Conservation (phyloP, 768 basidiomycete genomes). For the Zangia roseola region DNA sequence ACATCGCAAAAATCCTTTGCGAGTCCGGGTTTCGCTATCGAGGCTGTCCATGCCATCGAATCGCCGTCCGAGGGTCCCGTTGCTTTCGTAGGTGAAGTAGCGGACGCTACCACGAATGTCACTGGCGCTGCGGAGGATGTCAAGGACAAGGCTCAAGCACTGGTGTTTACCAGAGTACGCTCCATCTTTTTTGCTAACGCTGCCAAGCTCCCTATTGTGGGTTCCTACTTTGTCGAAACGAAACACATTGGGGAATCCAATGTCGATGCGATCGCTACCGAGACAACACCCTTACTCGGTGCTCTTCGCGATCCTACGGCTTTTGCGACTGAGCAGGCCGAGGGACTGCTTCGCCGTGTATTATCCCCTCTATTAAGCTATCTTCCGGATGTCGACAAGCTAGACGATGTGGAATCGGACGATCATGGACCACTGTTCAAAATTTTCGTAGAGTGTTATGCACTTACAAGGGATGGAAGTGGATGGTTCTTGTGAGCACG, state of each 20-base stretch:
- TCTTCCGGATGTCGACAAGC: constrained; percentile 19
- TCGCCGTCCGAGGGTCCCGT: neutral
- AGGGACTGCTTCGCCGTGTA: constrained; percentile 16
- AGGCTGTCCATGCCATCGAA: neutral
- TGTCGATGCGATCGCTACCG: constrained; percentile 5
- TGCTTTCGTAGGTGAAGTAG: neutral
- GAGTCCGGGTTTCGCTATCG: neutral
- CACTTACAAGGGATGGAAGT: constrained; percentile 22
- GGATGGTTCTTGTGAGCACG: constrained; percentile 22
- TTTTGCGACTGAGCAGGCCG: constrained; percentile 18
- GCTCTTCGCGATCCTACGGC: constrained; percentile 20
- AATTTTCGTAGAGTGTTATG: constrained; percentile 17
- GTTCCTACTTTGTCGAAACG: constrained; percentile 16
- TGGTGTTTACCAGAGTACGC: constrained; percentile 10
- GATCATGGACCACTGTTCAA: constrained; percentile 6
- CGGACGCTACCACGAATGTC: neutral
- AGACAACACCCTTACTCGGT: constrained; percentile 27
- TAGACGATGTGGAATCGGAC: constrained; percentile 15
- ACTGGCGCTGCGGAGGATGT: neutral
- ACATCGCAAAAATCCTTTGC: neutral
- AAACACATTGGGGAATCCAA: constrained; percentile 1
- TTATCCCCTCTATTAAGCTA: constrained; percentile 13
- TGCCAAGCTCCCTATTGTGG: constrained; percentile 23
- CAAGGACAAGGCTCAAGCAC: constrained; percentile 2
- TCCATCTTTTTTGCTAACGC: constrained; percentile 9